A percentile compares a stretch with the other conserved stretches of the same genome.
These are phyloP conservation scores for Komagataella ulmi DNA, from an alignment of 805 yeast species.

Conservation along the genomic window DNA sequence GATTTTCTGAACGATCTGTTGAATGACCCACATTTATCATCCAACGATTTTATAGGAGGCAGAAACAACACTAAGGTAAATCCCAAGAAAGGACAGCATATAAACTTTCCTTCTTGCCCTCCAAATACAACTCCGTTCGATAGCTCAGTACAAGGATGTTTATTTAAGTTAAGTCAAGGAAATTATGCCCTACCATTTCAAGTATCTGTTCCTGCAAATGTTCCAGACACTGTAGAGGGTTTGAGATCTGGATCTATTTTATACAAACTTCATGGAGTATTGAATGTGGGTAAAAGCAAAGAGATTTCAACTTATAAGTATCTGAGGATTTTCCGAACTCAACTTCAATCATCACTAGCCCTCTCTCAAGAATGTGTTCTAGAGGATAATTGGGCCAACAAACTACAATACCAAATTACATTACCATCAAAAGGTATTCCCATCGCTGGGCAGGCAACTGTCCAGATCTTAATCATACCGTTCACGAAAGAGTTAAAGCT, in stretches of 20 bases:
- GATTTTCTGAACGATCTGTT: background rate
- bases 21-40: background rate
- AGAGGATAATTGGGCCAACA: slow-evolving; percentile 38
- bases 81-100: slow-evolving; percentile 11
- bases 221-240: slow-evolving; percentile 40
- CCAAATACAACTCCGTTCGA: slow-evolving; percentile 7
- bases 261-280: slow-evolving; percentile 18
- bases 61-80: background rate
- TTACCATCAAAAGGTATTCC: slow-evolving; percentile 31
- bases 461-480: slow-evolving; percentile 31
- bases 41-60: background rate
- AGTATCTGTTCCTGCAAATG: slow-evolving; percentile 28
- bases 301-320: slow-evolving; percentile 21
- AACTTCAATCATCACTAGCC: slow-evolving; percentile 24
- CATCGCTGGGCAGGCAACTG: slow-evolving; percentile 28
- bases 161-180: slow-evolving; percentile 32
- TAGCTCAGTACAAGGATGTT: slow-evolving; percentile 6
- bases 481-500: slow-evolving; percentile 28
- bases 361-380: slow-evolving; percentile 30
- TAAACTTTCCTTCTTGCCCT: slow-evolving; percentile 5
- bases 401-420: slow-evolving; percentile 33
- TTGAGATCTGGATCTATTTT: slow-evolving; percentile 25
- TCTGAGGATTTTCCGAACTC: slow-evolving; percentile 28
- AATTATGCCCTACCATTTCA: slow-evolving; percentile 37
- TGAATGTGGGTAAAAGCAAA: slow-evolving; percentile 11